phyloP scores from a whole-genome alignment of 208 protist species.

The Novymonas esmeraldas region DNA sequence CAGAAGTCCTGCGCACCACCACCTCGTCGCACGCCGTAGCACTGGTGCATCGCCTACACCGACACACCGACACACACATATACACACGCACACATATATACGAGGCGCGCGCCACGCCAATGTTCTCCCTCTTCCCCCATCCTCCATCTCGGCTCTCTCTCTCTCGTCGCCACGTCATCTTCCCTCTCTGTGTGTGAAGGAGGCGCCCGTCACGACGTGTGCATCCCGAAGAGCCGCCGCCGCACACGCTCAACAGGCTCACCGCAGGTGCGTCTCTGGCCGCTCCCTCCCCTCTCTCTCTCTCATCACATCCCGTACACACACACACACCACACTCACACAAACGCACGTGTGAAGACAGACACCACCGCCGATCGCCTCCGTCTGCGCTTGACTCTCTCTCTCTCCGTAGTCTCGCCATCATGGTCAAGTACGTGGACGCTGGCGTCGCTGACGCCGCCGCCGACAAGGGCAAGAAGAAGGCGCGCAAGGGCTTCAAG shows the following conservation, averaged over 20 bases:
- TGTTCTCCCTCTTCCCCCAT: background rate
- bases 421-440: constrained; percentile 59
- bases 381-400: background rate
- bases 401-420: no score
- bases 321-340: background rate
- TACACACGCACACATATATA: background rate
- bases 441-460: constrained; percentile 33
- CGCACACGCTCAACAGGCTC: no score
- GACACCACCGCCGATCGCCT: background rate
- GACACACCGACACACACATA: background rate
- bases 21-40: background rate
- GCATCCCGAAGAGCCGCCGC: no score
- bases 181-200: background rate
- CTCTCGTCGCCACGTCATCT: background rate
- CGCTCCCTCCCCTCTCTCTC: background rate
- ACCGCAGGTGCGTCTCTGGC: background rate
- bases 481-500: constrained; percentile 88
- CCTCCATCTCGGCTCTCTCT: background rate
- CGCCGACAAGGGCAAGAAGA: constrained; percentile 44
- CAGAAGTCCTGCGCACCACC: background rate
- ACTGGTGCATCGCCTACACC: background rate
- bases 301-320: background rate
- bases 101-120: background rate
- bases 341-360: no score
- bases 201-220: no score